phyloP scores from a whole-genome alignment of 352 stramenopile genomes.

The Albugo laibachii region DNA sequence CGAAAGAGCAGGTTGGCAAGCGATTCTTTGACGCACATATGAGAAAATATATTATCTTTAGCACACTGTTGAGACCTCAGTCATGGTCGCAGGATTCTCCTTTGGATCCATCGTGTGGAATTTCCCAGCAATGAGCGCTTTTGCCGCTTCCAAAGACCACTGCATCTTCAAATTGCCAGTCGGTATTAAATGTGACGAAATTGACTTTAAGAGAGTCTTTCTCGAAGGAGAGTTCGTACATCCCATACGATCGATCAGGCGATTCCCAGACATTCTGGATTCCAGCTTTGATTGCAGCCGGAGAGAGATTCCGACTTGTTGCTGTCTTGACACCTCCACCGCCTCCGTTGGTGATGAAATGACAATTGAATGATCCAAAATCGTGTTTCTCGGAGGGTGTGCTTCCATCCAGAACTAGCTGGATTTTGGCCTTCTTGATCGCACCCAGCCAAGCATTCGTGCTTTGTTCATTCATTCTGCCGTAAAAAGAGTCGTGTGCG shows the following conservation, averaged over 20 bases:
- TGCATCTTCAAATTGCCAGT: slow-evolving; percentile 3
- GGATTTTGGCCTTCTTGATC: slow-evolving; percentile 13
- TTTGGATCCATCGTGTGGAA: slow-evolving; percentile 15
- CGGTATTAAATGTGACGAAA: slow-evolving; percentile 6
- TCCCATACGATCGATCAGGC: slow-evolving; percentile 3
- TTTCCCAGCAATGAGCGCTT: slow-evolving; percentile 25
- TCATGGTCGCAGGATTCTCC: slow-evolving; percentile 9
- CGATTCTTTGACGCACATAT: too few relatives aligned
- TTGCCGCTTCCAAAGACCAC: slow-evolving; percentile 2
- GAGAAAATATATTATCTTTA: too few relatives aligned
- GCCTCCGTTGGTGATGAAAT: slow-evolving; percentile 24
- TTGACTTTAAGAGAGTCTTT: slow-evolving; percentile 6
- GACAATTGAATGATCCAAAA: slow-evolving; percentile 10
- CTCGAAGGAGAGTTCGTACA: slow-evolving; percentile 3
- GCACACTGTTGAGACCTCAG: too few relatives aligned
- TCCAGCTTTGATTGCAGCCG: slow-evolving; percentile 2
- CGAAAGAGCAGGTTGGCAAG: too few relatives aligned
- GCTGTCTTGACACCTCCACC: slow-evolving; percentile 20
- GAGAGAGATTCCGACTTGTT: slow-evolving; percentile 6
- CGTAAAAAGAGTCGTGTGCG: slow-evolving; percentile 19
- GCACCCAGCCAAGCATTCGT: slow-evolving; percentile 44
- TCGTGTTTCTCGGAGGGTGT: slow-evolving; percentile 24
- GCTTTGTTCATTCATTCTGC: slow-evolving; percentile 13
- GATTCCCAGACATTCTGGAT: slow-evolving; percentile 13
- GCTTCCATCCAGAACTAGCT: slow-evolving; percentile 18